These are phyloP conservation scores for Lanmaoa rubissima DNA, from an alignment of 768 basidiomycete species.

Conservation along the genomic window DNA sequence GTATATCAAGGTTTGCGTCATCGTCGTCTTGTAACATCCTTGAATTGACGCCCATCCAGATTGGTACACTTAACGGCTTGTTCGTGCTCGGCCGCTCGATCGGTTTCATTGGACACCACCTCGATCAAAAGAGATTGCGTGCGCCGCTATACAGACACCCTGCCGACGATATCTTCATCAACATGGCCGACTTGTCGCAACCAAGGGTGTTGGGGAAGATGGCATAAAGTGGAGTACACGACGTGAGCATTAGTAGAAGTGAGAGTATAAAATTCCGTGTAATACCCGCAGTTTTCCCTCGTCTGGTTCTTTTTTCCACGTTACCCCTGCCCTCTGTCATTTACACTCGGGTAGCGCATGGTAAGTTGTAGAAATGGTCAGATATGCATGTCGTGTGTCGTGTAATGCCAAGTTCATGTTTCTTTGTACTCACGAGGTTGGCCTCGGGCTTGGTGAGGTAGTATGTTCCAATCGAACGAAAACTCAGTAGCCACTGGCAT, in stretches of 20 bases:
- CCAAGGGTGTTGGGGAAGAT: constrained; percentile 68
- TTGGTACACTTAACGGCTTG: constrained; percentile 91
- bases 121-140: constrained; percentile 94
- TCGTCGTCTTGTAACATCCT: neutral
- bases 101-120: constrained; percentile 95
- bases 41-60: constrained; percentile 35
- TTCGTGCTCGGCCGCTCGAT: constrained; percentile 98
- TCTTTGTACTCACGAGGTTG: neutral
- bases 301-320: neutral
- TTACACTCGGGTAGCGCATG: neutral
- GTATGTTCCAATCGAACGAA: too few relatives aligned
- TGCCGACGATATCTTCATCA: constrained; percentile 94
- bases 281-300: constrained; percentile 16
- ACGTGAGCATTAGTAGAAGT: neutral
- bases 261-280: constrained; percentile 13
- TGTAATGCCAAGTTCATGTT: neutral
- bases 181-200: constrained; percentile 83
- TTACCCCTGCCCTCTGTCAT: neutral
- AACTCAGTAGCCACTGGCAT: too few relatives aligned
- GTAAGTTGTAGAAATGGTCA: neutral
- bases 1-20: constrained; percentile 71
- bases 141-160: constrained; percentile 94
- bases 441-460: too few relatives aligned
- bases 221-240: constrained; percentile 1
- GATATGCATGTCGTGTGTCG: neutral